phyloP scores from a whole-genome alignment of 1,284 basidiomycete species.

The Moniliophthora roreri region DNA sequence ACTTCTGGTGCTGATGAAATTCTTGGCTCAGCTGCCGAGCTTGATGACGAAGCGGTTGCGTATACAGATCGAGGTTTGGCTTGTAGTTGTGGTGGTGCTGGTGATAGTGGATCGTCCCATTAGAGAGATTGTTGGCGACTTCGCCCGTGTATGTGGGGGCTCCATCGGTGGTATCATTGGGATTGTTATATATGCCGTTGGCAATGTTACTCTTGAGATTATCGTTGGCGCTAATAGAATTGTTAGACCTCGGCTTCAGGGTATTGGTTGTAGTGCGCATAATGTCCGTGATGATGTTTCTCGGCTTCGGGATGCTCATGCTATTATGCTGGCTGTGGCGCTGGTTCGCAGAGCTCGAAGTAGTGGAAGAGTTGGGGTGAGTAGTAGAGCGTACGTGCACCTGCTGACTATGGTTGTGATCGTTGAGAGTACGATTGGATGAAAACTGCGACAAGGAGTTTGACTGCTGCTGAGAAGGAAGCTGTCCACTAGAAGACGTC shows the following conservation, averaged over 20 bases:
- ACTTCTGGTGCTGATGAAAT: constrained; percentile 2
- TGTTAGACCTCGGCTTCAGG: constrained; percentile 18
- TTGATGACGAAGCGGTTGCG: background rate
- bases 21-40: background rate
- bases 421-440: background rate
- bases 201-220: constrained; percentile 11
- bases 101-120: constrained; percentile 4
- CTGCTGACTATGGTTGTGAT: constrained; percentile 29
- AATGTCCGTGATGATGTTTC: constrained; percentile 16
- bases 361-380: constrained; percentile 22
- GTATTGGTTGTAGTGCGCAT: constrained; percentile 16
- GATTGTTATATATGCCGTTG: constrained; percentile 9
- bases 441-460: constrained; percentile 4
- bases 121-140: constrained; percentile 1
- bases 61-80: constrained; percentile 2
- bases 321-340: constrained; percentile 43
- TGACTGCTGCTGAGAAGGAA: constrained; percentile 13
- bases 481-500: background rate
- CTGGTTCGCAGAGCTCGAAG: constrained; percentile 28
- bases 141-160: constrained; percentile 5
- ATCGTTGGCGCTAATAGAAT: constrained; percentile 19
- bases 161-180: constrained; percentile 10
- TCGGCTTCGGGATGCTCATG: constrained; percentile 34
- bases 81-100: constrained; percentile 5
- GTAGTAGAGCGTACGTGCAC: constrained; percentile 37